These are phyloP conservation scores for Sporobolomyces roseus DNA, from an alignment of 768 basidiomycete genomes.

Conservation along the genomic window DNA sequence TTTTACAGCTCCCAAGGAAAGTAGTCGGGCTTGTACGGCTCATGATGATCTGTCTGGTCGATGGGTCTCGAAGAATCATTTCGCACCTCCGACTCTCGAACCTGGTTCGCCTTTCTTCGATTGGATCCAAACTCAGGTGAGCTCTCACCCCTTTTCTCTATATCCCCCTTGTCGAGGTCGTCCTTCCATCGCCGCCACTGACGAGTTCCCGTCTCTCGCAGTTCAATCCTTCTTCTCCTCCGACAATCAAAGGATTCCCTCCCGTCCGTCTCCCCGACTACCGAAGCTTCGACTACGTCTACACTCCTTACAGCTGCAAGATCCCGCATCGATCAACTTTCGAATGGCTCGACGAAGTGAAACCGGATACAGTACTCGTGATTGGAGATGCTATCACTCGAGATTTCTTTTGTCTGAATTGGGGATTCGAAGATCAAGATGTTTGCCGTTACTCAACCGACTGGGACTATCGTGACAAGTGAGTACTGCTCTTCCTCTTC, in stretches of 20 bases:
- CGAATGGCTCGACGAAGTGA: slow-evolving; percentile 26
- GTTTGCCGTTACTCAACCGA: too few species aligned
- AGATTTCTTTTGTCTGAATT: slow-evolving; percentile 18
- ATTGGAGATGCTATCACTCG: slow-evolving; percentile 23
- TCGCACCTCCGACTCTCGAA: slow-evolving; percentile 8
- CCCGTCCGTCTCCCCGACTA: slow-evolving; percentile 13
- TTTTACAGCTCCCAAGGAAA: slow-evolving; percentile 2
- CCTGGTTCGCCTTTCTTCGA: slow-evolving; percentile 1
- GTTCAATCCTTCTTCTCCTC: neutral
- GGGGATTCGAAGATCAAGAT: neutral
- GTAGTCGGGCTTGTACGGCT: neutral
- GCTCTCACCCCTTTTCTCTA: neutral
- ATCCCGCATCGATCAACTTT: slow-evolving; percentile 9
- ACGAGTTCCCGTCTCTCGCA: neutral
- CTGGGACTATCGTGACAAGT: too few species aligned
- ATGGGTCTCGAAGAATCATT: slow-evolving; percentile 18
- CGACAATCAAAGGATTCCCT: neutral
- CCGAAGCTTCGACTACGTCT: slow-evolving; percentile 11
- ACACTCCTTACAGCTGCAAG: slow-evolving; percentile 22
- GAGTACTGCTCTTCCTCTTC: neutral
- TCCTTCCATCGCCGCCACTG: too few species aligned
- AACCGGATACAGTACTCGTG: slow-evolving; percentile 19
- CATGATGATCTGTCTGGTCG: slow-evolving; percentile 7
- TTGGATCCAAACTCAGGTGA: slow-evolving; percentile 24
- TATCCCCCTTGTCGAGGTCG: neutral